Evolutionary conservation across 257 asterid genomes (phyloP), one percentile per base, ranked within the genome.

Genomic region (Dorcoceras hygrometricum): DNA sequence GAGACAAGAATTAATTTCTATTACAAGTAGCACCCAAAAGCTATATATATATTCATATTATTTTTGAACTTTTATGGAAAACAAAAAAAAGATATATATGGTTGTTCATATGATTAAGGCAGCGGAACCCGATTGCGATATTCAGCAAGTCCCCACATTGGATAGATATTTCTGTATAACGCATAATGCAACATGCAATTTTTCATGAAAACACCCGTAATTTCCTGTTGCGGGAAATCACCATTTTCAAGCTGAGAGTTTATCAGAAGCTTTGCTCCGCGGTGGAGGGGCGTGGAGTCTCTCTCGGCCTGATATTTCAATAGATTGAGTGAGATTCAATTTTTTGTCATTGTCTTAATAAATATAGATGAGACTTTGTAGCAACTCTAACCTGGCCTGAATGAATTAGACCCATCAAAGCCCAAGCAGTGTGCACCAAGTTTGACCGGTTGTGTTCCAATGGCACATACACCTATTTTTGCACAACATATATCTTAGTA

Each of bases 131-230:
- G 76, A 22, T 70, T 80, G 51, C 95, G 81, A 18, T 86, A 90
- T 63, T 88, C 96, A 11, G 95, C 96, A 16, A 90, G 73, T 68
- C 89, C 96, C 93, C 96, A 90, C 63, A 90, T 22, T 20, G 95
- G 90, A 60, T 79, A 86, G 57, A 84, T 86, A 24, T 86, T 87
- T 46, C 95, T 82, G 76, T 86, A 86, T 16, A 87, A 84, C 23
- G 97, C 89, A 67, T 90, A 90, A 58, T 90, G 97, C 46, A 84
- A 48, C 96, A 90, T 88, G 83, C 97, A 88, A 51, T 83, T 90
- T 86, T 86, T 88, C 83, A 71, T 80, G 75, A 88, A 90, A 29
- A 82, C 93, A 8, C 97, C 97, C 8, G 90, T 84, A 6, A 90
- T 83, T 79, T 84, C 97, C 90, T 87, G 88, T 43, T 87, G 97